Evolutionary conservation across 768 basidiomycete species (phyloP), one percentile per base, ranked within the genome.

Genomic region (Dendrothele bispora): DNA sequence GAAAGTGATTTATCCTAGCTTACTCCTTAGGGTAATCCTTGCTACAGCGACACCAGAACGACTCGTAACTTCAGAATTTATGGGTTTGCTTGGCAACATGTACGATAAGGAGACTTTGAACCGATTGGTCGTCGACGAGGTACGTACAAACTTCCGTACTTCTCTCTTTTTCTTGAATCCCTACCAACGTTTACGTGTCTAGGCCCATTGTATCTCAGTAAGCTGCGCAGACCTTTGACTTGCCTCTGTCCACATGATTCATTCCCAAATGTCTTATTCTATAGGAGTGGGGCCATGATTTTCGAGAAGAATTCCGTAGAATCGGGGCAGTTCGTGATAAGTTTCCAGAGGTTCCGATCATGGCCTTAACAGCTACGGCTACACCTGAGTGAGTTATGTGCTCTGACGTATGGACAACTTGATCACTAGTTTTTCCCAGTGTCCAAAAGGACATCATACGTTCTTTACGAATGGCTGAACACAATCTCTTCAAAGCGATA

Each of bases 191-290:
- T n/a, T n/a, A n/a, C n/a, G n/a, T n/a, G n/a, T n/a, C n/a, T 28
- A 88, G 86, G 90, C 88, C 2, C 88, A 91, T 61, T 90, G 90
- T 54, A 89, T 91, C 53, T 90, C 88, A 17, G 88, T 87, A 52
- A 55, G 74, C 51, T 32, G n/a, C 20, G 25, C 15, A 15, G 21
- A n/a, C n/a, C n/a, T n/a, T n/a, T n/a, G n/a, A n/a, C n/a, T n/a
- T n/a, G n/a, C n/a, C n/a, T n/a, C n/a, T n/a, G n/a, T n/a, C n/a
- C n/a, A n/a, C n/a, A n/a, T n/a, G n/a, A n/a, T n/a, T n/a, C n/a
- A n/a, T n/a, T n/a, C n/a, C n/a, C 30, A 39, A 42, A 12, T 29
- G 15, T 7, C 42, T n/a, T 5, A 18, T 27, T 43, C 24, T 36
- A 14, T 52, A 89, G 85, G 89, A 91, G 72, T 91, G 88, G 90